Base-by-base conservation (phyloP, 352 stramenopile species). In the Peronospora destructor region DNA sequence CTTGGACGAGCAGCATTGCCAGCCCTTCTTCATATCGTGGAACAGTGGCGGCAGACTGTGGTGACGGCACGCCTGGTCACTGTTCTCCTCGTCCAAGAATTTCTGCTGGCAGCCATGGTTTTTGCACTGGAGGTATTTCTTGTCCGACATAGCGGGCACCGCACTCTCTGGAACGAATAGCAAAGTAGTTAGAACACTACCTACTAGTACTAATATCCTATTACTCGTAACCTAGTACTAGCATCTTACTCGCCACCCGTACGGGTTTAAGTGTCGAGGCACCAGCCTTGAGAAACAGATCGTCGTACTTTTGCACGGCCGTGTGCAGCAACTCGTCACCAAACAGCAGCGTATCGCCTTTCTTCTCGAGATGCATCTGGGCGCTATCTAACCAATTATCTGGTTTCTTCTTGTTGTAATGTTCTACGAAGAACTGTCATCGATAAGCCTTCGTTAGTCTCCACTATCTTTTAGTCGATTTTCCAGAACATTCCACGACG, bases 1-100 rank as follows among this genome's bases (percentile, higher is more conserved):
- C 59, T 85, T 90, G 52, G 67, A 76, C 50, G 80, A 83, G 68
- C 85, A 95, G 68, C 85, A 95, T 37, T 81, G 75, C 85, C 85
- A 95, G 61, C 85, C 82, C 50, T 95, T 95, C n/a, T 94, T 94
- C 45, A 80, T 85, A 56, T 95, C 85, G 60, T 95, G 85, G 66
- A 95, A 95, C 11, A 86, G 73, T 40, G 85, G 85, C 29, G 85
- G 84, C 51, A 81, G 59, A 19, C 58, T 67, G 68, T 95, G 85
- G 49, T 94, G 76, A 43, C 63, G 73, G 41, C 85, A 95, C 11
- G 78, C 84, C 33, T 64, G 38, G 29, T 86, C 79, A 53, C 72
- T 59, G 66, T 95, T 95, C 28, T 91, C 77, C 17, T 64, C 65
- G 48, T 88, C 76, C 28, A 69, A 32, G 25, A 93, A 93, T 61